Percentiles rank a stretch among this genome's conserved stretches.
phyloP scores from a whole-genome alignment of 352 stramenopile species.

The Globisporangium paroecandrum region DNA sequence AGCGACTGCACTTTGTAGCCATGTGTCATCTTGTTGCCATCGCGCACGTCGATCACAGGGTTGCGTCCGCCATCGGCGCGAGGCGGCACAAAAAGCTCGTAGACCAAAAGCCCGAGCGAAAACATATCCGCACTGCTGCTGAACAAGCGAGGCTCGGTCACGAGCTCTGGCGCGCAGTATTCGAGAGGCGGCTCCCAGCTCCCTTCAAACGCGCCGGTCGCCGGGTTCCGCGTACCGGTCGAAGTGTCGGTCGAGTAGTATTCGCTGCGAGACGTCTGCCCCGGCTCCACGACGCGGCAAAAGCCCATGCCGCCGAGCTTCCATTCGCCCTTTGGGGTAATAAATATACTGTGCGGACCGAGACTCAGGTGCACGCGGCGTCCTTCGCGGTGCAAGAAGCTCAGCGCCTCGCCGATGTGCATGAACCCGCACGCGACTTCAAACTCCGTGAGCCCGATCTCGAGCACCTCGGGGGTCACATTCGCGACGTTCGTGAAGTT shows the following conservation, averaged over 20 bases:
- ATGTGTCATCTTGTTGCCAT: conserved; percentile 89
- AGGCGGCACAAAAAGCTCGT: conserved; percentile 80
- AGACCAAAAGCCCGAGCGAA: conserved; percentile 77
- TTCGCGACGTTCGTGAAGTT: conserved; percentile 86
- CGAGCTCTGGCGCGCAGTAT: conserved; percentile 83
- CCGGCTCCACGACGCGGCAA: conserved; percentile 77
- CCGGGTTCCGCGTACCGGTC: conserved; percentile 47
- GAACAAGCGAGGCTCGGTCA: conserved; percentile 81
- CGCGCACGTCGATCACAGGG: conserved; percentile 74
- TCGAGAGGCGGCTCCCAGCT: conserved; percentile 82
- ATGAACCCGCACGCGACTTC: conserved; percentile 86
- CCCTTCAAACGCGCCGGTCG: conserved; percentile 52
- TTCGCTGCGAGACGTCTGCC: conserved; percentile 77
- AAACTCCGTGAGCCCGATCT: conserved; percentile 87
- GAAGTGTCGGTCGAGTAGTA: conserved; percentile 70
- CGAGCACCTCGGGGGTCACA: conserved; percentile 82
- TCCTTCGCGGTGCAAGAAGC: conserved; percentile 88
- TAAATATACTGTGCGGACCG: conserved; percentile 86
- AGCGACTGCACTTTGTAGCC: conserved; percentile 88
- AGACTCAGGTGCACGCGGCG: conserved; percentile 86
- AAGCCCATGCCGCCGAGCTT: conserved; percentile 91
- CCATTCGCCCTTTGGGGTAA: conserved; percentile 90
- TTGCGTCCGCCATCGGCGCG: conserved; percentile 77
- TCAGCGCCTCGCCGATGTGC: conserved; percentile 86
- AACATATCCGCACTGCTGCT: conserved; percentile 84